Evolutionary conservation across 2,329 filamentous ascomycete species (phyloP).

Genomic region (Podosphaera leucotricha): DNA sequence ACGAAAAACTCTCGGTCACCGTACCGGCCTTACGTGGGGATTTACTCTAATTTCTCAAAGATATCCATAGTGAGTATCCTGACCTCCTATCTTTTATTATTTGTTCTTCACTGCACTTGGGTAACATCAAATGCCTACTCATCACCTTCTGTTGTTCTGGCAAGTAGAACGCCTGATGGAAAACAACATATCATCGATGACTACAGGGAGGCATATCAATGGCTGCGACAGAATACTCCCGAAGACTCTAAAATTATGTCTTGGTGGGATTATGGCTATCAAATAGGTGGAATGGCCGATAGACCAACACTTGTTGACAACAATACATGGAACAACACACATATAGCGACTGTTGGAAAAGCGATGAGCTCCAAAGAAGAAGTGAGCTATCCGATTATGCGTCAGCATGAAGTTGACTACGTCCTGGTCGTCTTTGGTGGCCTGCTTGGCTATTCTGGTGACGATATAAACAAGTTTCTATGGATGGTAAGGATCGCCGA

Average conservation of each 20-base stretch:
- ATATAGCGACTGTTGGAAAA: slow-evolving; percentile 97
- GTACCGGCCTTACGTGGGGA: slow-evolving; percentile 51
- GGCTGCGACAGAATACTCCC: slow-evolving; percentile 91
- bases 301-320: slow-evolving; percentile 94
- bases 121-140: slow-evolving; percentile 98
- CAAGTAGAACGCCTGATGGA: slow-evolving; percentile 76
- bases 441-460: slow-evolving; percentile 86
- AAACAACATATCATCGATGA: slow-evolving; percentile 98
- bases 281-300: slow-evolving; percentile 98
- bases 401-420: slow-evolving; percentile 96
- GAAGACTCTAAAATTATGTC: slow-evolving; percentile 97
- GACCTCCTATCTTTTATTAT: slow-evolving; percentile 2
- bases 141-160: slow-evolving; percentile 87
- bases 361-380: slow-evolving; percentile 96
- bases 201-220: slow-evolving; percentile 98
- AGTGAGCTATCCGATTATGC: slow-evolving; percentile 95
- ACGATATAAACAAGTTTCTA: slow-evolving; percentile 99
- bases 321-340: slow-evolving; percentile 99
- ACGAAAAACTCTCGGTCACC: slow-evolving; percentile 43
- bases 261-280: slow-evolving; percentile 99
- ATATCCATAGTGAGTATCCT: slow-evolving; percentile 30
- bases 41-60: slow-evolving; percentile 66
- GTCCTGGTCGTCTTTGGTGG: slow-evolving; percentile 95
- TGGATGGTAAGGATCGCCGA: slow-evolving; percentile 99
- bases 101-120: slow-evolving; percentile 91